Evolutionary conservation across 805 yeast species (phyloP), one percentile per base, ranked within the genome.

Genomic region (Sugiyamaella chiloensis): DNA sequence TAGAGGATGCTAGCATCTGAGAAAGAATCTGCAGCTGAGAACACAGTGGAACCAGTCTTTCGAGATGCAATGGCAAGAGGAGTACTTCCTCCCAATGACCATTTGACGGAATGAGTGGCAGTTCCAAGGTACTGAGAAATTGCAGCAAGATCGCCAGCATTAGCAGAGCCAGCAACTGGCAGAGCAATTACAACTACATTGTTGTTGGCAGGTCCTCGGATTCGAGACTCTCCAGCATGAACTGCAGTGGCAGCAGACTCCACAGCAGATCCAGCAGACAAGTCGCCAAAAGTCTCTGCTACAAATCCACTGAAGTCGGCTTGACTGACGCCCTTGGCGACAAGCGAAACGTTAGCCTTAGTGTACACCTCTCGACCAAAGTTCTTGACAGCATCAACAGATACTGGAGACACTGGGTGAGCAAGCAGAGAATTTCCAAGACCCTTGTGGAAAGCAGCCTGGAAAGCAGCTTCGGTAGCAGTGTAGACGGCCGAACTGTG

Each of bases 361-460:
- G 80, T 77, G 78, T 81, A 88, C 46, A 76, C 85, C 60, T 77
- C 70, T 55, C 78, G 68, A 54, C 95, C 90, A 65, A 73, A 87
- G 37, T 66, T 67, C 59, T 77, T 74, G 62, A 93, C 74, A 52
- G 84, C 88, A 46, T 82, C 88, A 46, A 79, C 60, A 29, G 83
- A 53, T 58, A 80, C 72, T 39, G 80, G 61, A 55, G 75, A 68
- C 55, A 77, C 75, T 52, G 87, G 85, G 66, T 85, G 85, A 65
- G 78, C 87, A 66, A 76, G 76, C 61, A 87, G 75, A 55, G 96
- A 84, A 70, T 83, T 80, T 62, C 96, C 97, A 61, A 87, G 80
- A 47, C 96, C 97, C 52, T 69, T 74, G 76, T 93, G 86, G 81
- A 85, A 93, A 43, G 95, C 80, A 52, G 81, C 71, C 59, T 80